Evolutionary conservation across 768 basidiomycete genomes (phyloP).

Genomic region (Megacollybia marginata): DNA sequence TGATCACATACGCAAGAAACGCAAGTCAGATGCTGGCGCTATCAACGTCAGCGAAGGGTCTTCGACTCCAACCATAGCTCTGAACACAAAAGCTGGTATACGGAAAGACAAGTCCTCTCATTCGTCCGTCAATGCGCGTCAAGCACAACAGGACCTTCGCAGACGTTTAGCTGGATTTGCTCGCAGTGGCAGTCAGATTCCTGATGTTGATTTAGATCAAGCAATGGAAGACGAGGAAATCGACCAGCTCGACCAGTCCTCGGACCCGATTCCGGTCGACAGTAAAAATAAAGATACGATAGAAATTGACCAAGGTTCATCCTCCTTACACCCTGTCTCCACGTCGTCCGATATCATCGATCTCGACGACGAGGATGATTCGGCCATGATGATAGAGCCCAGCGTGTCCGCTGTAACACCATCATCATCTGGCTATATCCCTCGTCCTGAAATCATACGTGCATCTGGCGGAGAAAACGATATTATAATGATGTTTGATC

Average conservation of each 20-base stretch:
- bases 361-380: constrained; percentile 13
- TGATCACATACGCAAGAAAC: not conserved
- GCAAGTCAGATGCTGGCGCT: not conserved
- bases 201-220: constrained; percentile 11
- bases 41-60: not conserved
- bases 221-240: constrained; percentile 13
- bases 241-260: not conserved
- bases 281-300: too few species aligned
- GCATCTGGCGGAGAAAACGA: constrained; percentile 11
- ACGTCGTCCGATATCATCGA: constrained; percentile 10
- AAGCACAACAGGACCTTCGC: constrained; percentile 1
- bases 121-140: not conserved
- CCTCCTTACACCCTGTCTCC: not conserved
- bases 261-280: too few species aligned
- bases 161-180: constrained; percentile 44
- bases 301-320: too few species aligned
- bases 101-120: not conserved
- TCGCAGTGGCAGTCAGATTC: constrained; percentile 34
- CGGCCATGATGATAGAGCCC: constrained; percentile 6
- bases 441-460: constrained; percentile 35
- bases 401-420: constrained; percentile 7
- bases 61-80: not conserved
- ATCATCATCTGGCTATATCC: constrained; percentile 10
- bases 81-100: not conserved
- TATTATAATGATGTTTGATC: constrained; percentile 26